Evolutionary conservation across 2,329 filamentous ascomycete genomes (phyloP).

Genomic region (Xylariaceae sp.): DNA sequence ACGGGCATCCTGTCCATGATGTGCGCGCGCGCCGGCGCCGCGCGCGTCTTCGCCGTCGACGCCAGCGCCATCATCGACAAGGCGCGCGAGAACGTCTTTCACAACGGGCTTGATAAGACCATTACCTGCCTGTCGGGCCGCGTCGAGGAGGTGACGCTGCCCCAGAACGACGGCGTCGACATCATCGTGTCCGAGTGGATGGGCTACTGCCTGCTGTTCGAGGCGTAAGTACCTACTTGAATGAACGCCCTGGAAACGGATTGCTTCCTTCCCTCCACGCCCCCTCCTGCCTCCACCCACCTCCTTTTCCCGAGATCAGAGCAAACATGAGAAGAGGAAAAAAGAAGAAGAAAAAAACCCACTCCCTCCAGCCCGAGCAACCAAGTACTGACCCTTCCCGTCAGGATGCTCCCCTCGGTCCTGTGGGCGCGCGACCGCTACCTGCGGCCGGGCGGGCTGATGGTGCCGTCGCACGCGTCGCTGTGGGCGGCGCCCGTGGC

Average conservation of each 20-base stretch:
- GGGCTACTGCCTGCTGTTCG: constrained; percentile 89
- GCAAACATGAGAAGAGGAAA: no score
- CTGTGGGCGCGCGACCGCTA: constrained; percentile 84
- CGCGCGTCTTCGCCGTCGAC: constrained; percentile 82
- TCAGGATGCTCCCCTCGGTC: constrained; percentile 91
- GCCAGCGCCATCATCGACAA: constrained; percentile 86
- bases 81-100: constrained; percentile 75
- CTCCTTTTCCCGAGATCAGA: no score
- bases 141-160: constrained; percentile 77
- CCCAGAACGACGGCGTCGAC: constrained; percentile 68
- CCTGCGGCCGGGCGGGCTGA: constrained; percentile 68
- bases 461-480: constrained; percentile 80
- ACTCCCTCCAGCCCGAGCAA: no score
- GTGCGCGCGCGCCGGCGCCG: constrained; percentile 81
- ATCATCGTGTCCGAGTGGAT: constrained; percentile 98
- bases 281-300: no score
- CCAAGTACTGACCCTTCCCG: no score
- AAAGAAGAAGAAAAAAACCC: no score
- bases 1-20: constrained; percentile 90
- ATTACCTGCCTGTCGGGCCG: constrained; percentile 79
- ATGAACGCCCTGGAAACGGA: no score
- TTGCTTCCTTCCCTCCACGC: no score
- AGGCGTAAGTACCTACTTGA: no score
- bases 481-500: constrained; percentile 75
- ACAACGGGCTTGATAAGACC: constrained; percentile 64